These are phyloP conservation scores for Glonium stellatum DNA, from an alignment of 495 filamentous ascomycete species.

Conservation along the genomic window DNA sequence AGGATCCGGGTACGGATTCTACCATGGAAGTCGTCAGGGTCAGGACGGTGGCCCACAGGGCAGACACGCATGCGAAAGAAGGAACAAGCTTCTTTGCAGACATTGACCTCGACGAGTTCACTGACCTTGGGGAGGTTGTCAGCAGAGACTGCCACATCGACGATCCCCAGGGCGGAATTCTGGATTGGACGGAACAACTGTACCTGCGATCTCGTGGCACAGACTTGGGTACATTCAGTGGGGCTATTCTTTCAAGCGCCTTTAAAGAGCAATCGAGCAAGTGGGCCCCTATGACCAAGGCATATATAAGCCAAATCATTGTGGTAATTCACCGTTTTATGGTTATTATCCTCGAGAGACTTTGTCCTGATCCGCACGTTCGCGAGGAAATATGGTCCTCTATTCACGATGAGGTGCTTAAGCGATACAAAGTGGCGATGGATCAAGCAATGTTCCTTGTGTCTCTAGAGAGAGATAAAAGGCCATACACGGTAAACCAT, in stretches of 20 bases:
- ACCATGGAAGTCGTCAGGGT: no score
- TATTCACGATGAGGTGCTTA: conserved; percentile 6
- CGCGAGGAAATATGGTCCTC: conserved; percentile 9
- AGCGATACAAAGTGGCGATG: conserved; percentile 8
- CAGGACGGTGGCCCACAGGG: no score
- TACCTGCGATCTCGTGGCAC: no score
- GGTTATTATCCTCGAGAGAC: not conserved
- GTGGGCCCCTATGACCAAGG: conserved; percentile 7
- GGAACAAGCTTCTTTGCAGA: no score
- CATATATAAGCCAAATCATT: conserved; percentile 8
- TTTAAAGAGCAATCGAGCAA: conserved; percentile 14
- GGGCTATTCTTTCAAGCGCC: conserved; percentile 4
- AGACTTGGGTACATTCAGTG: conserved; percentile 9
- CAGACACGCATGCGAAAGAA: no score
- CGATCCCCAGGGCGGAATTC: not conserved
- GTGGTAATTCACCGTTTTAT: conserved; percentile 7
- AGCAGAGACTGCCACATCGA: no score
- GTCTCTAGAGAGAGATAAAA: conserved; percentile 5
- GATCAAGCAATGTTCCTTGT: conserved; percentile 11
- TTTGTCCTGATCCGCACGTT: conserved; percentile 13
- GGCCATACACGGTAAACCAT: conserved; percentile 12
- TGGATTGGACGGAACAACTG: conserved; percentile 5
- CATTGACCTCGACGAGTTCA: no score
- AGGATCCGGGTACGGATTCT: no score
- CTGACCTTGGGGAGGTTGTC: no score